Evolutionary conservation across 805 yeast genomes (phyloP), one percentile per base, ranked within the genome.

Genomic region (Aciculoconidium aculeatum): DNA sequence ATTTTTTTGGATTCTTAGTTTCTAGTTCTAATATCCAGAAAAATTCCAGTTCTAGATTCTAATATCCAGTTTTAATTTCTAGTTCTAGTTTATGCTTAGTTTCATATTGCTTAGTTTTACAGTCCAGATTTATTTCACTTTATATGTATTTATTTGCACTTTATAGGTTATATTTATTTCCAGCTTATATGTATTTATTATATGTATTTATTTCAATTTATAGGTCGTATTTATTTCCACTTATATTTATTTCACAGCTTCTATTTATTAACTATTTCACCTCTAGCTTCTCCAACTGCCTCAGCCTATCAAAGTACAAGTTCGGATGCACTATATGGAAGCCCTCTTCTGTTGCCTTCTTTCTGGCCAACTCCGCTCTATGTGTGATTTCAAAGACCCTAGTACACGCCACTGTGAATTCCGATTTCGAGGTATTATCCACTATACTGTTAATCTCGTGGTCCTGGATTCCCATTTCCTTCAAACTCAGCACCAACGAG

Each of bases 351-450:
- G 56, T 53, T 23, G 53, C 50, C 27, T 46, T 50, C 17, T 48
- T 46, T 24, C 46, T 46, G 43, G 35, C 70, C 30, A 67, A 54
- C 36, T 67, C 55, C 26, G 48, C 65, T 32, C 64, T 64, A 44
- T 77, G 80, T 17, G 85, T 72, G 11, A 74, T 54, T 47, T 88
- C 96, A 55, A 85, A 84, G 3, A 85, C 95, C 47, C 83, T 72
- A 0, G 96, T 80, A 52, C 96, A 88, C 0, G 97, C 96, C 21
- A 77, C 68, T 14, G 90, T 86, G 51, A 74, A 88, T 39, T 83
- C 84, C 17, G 79, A 75, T 31, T 71, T 70, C 27, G 70, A 70
- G 25, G 81, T 79, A 31, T 80, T 74, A 27, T 82, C 90, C 28
- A 80, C 41, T 8, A 92, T 72, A 21, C 72, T 72, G 25, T 70